Conservation (phyloP, 306 rosid genomes). For the Acacia acuminata region DNA sequence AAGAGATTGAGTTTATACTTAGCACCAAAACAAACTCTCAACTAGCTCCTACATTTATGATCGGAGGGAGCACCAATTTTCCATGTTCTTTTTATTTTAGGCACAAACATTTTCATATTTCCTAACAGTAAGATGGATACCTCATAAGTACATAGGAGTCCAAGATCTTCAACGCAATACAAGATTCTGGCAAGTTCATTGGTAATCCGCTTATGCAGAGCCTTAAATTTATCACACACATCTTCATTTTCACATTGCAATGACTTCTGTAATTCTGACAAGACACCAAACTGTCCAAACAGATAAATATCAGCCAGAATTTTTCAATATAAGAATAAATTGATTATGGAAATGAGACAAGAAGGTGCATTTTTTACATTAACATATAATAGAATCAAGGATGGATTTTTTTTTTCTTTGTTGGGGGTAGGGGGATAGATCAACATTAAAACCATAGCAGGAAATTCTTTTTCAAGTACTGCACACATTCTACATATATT, state of each 20-base stretch:
- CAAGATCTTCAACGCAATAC: constrained; percentile 86
- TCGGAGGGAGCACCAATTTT: not conserved
- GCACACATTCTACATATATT: not conserved
- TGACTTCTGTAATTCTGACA: constrained; percentile 53
- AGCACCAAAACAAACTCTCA: not conserved
- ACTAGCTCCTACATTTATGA: not conserved
- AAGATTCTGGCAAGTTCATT: constrained; percentile 58
- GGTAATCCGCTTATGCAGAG: constrained; percentile 53
- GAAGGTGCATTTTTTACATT: constrained; percentile 7
- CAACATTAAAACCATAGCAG: not conserved
- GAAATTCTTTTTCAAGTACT: not conserved
- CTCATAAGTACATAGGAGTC: constrained; percentile 86
- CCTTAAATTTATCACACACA: constrained; percentile 51
- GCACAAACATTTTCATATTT: not conserved
- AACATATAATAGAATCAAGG: constrained; percentile 5
- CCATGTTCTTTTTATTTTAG: not conserved
- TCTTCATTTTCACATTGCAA: constrained; percentile 44
- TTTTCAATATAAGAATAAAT: constrained; percentile 13
- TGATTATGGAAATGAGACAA: not conserved
- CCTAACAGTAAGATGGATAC: constrained; percentile 44
- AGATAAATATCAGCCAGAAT: constrained; percentile 33
- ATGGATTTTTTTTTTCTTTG: not conserved
- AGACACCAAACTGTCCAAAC: constrained; percentile 58
- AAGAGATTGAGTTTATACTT: not conserved
- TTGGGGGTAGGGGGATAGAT: not conserved